Evolutionary conservation across 306 rosid genomes (phyloP), one percentile per base, ranked within the genome.

Genomic region (Corylus americana): DNA sequence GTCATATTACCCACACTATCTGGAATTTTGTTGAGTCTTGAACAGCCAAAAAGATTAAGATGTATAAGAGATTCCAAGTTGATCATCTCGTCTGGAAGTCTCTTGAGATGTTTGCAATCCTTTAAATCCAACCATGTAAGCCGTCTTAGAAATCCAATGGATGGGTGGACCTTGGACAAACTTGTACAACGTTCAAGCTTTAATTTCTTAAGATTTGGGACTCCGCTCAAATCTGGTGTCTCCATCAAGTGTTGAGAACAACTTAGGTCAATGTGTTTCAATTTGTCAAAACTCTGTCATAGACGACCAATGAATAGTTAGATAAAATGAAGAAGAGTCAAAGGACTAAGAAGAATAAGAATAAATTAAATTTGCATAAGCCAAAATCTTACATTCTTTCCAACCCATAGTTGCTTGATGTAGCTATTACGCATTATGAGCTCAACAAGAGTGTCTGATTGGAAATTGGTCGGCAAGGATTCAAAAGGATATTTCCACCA

Each of bases 251-350:
- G 10, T 16, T 47, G 11, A 37, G 85, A 82, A 6, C 55, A 1
- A 47, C 79, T 73, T 66, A 82, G 61, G 68, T 77, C 72, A 47
- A 77, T 48, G 25, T 31, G 39, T 62, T 77, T 82, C 64, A 82
- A 48, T 66, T 55, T 73, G 42, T 61, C 27, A 47, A 77, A 77
- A 63, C 3, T 11, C 75, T 82, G 47, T 31, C 5, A 42, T 42
- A 42, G 45, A 42, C 5, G 45, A 42, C 45, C 45, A 0, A 42
- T 42, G 4, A 42, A 42, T 42, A 42, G 45, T 42, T 42, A 42
- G 45, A 42, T 42, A 42, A 42, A 42, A 42, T 5, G 7, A 5
- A 42, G 0, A 42, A 42, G 45, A 42, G 0, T 4, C 5, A 42
- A 5, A 42, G 7, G 17, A 27, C 0, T 0, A 9, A 48, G 2